Base-by-base conservation (phyloP, 176 grass and related monocot genomes). In the Triticum dicoccoides region DNA sequence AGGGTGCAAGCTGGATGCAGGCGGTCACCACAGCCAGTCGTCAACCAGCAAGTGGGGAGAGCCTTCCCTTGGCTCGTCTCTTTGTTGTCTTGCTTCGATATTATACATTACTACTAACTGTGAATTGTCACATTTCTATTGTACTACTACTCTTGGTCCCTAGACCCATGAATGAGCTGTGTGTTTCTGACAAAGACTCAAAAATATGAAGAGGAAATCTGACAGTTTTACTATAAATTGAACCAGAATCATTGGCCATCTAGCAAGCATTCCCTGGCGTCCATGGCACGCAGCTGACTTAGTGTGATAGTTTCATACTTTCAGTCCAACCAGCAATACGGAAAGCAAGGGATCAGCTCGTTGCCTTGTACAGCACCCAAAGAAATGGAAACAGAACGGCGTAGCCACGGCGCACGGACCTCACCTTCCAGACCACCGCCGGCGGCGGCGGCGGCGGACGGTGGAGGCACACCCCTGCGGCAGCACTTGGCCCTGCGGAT, bases 371-470 rank as follows among this genome's bases (percentile, higher is more conserved):
- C 20, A 56, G 15, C 6, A 38, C 20, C 33, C 5, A 69, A 82
- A 70, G 56, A 69, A 27, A 52, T 52, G 6, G 45, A 69, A 56
- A 23, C 15, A 30, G 52, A 49, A 8, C 52, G 65, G 44, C 20
- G 20, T 29, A 33, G 69, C 49, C 7, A 76, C 14, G 42, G 27
- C 5, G 42, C n/a, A 82, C 80, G 27, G 30, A 82, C 65, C 80
- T 82, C 80, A 82, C 80, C 80, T 82, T 82, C 65, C 27, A 82
- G 30, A 51, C 39, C 80, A 68, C 27, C 63, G 42, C 64, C 18
- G 65, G 25, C 64, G 64, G 42, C 63, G 5, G 35, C 35, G 37
- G 35, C 42, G 65, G 45, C 65, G 65, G 45, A 24, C 29, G 20
- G 44, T 32, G 65, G 45, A 30, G 65, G 29, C 20, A 23, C 11